Base-by-base conservation (phyloP, 805 yeast species). In the Myxozyma geophila region DNA sequence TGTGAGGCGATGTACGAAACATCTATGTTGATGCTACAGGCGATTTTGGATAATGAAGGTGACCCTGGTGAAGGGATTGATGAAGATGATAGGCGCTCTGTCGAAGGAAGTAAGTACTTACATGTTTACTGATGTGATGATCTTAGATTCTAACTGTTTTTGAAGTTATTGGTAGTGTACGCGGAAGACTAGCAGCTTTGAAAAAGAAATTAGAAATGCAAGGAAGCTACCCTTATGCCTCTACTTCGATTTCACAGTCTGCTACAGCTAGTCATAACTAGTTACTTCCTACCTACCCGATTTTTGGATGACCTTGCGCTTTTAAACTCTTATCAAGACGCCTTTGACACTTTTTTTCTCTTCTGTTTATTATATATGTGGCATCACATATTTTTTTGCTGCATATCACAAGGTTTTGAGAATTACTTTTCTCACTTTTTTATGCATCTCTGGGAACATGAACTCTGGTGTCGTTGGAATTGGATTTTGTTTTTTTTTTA, bases 11-110 rank as follows among this genome's bases (percentile, higher is more conserved):
- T 93, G 8, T 93, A 93, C 74, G 90, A 96, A 3, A 90, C 97
- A 0, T 87, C 97, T 0, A 84, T 93, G 58, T 93, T 98, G 98
- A 91, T 93, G 97, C 79, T 93, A 72, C 96, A 91, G 73, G 91
- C 97, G 0, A 78, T 93, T 35, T 76, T 92, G 59, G 73, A 70
- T 33, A 44, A 39, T 41, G 70, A 69, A 37, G 56, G 53, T 17
- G 54, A 58, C 15, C 71, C 91, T 62, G 96, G 89, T 71, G 82
- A 79, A 2, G 58, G 64, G 13, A 72, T 92, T 63, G 96, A 90
- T 71, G 82, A 79, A 4, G 90, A 87, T 55, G 98, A 93, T 74
- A 79, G 79, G 57, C 83, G 81, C 50, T 87, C 89, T 75, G 90
- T 93, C 56, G 90, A 88, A 73, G 86, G 86, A 75, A 90, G 67